These are phyloP conservation scores for Hevea brasiliensis DNA, from an alignment of 345 rosid genomes.

Conservation along the genomic window DNA sequence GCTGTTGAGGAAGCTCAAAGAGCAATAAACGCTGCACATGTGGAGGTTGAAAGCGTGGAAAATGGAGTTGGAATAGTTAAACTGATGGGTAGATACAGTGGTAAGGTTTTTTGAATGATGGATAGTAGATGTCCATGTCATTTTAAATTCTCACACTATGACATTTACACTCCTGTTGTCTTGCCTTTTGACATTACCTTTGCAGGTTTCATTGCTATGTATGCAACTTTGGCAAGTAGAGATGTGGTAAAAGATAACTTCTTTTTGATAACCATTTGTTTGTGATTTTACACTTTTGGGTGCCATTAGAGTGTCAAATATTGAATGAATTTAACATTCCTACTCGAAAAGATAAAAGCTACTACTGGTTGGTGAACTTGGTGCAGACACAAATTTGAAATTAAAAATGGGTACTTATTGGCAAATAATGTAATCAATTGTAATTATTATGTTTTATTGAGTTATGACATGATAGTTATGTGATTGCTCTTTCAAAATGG, in stretches of 20 bases:
- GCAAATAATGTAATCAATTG: neutral
- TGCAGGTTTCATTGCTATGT: slow-evolving; percentile 92
- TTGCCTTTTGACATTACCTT: slow-evolving; percentile 16
- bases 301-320: slow-evolving; percentile 1
- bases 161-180: slow-evolving; percentile 3
- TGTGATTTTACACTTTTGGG: slow-evolving; percentile 4
- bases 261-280: neutral
- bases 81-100: slow-evolving; percentile 98
- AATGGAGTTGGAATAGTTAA: slow-evolving; percentile 96
- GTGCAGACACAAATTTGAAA: neutral
- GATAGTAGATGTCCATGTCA: neutral
- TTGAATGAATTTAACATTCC: neutral
- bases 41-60: slow-evolving; percentile 93
- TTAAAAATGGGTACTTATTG: neutral
- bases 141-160: neutral
- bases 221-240: slow-evolving; percentile 90
- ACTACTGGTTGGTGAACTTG: neutral
- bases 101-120: slow-evolving; percentile 39
- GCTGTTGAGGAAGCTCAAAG: slow-evolving; percentile 98
- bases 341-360: neutral
- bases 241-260: slow-evolving; percentile 68
- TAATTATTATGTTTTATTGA: neutral
- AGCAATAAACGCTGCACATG: slow-evolving; percentile 95
- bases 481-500: neutral
- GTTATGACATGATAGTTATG: neutral